Percentiles rank a stretch among this genome's conserved stretches.
Conservation (phyloP, 2,329 filamentous ascomycete species). For the Neospermospora avenae region DNA sequence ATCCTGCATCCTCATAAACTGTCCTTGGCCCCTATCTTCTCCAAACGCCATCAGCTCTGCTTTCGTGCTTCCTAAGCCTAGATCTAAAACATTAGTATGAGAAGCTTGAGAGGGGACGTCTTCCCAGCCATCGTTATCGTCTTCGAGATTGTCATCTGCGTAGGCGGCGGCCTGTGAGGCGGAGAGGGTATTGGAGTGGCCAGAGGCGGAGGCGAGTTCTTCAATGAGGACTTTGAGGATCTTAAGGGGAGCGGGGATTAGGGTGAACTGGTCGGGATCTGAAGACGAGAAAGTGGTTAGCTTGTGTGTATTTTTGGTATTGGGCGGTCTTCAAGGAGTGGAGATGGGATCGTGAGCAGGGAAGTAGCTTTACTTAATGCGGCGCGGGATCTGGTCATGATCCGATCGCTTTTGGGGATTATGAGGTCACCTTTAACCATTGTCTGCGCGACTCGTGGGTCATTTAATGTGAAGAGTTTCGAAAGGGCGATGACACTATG, state of each 20-base stretch:
- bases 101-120: constrained; percentile 59
- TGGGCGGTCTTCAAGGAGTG: no score
- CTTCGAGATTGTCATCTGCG: constrained; percentile 53
- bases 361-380: constrained; percentile 69
- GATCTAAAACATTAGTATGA: constrained; percentile 64
- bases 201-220: constrained; percentile 80
- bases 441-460: constrained; percentile 72
- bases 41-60: constrained; percentile 78
- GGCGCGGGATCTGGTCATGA: constrained; percentile 90
- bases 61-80: constrained; percentile 66
- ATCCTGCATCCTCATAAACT: constrained; percentile 64
- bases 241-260: constrained; percentile 84
- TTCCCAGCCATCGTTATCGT: constrained; percentile 84
- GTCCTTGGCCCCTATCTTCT: constrained; percentile 57
- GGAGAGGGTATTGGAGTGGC: constrained; percentile 54
- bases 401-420: constrained; percentile 71
- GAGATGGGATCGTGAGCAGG: constrained; percentile 16
- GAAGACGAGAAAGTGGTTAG: constrained; percentile 8
- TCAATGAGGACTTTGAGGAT: constrained; percentile 95
- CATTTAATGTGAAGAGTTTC: constrained; percentile 84
- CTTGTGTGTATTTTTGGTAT: background rate
- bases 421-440: constrained; percentile 91
- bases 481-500: constrained; percentile 83
- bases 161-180: constrained; percentile 58
- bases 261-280: constrained; percentile 88